Evolutionary conservation across 2,329 filamentous ascomycete species (phyloP).

Genomic region (Plectosphaerella cucumerina): DNA sequence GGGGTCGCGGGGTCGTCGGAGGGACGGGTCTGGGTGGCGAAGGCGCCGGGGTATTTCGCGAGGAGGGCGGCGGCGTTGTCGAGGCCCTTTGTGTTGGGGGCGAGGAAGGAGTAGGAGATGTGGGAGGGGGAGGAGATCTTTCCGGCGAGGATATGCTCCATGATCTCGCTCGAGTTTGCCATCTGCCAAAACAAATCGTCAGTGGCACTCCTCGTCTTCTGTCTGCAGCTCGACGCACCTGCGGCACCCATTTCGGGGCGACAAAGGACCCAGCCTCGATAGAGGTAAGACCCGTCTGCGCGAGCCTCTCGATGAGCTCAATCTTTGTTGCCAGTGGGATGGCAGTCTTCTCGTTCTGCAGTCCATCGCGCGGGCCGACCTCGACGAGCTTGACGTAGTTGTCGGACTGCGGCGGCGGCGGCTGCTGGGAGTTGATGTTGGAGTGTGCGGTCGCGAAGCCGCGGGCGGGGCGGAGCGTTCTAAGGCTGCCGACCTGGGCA

Average conservation of each 20-base stretch:
- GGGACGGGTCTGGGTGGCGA: constrained; percentile 46
- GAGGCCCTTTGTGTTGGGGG: constrained; percentile 72
- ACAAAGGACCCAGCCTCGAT: constrained; percentile 85
- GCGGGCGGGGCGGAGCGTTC: constrained; percentile 22
- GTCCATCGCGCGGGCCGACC: constrained; percentile 79
- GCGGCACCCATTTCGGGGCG: constrained; percentile 79
- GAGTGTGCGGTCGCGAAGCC: constrained; percentile 35
- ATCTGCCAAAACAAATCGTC: constrained; percentile 45
- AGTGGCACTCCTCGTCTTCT: neutral
- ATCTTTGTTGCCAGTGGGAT: constrained; percentile 72
- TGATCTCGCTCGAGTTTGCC: constrained; percentile 72
- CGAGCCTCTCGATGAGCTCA: constrained; percentile 67
- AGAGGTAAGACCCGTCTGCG: constrained; percentile 62
- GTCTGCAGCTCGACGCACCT: constrained; percentile 41
- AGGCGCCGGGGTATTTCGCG: constrained; percentile 42
- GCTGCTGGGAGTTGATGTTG: constrained; percentile 11
- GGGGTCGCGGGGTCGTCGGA: constrained; percentile 37
- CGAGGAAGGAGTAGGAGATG: constrained; percentile 75
- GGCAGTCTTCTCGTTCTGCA: constrained; percentile 76
- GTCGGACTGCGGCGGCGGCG: constrained; percentile 23
- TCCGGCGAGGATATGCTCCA: constrained; percentile 60
- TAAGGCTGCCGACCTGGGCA: constrained; percentile 15
- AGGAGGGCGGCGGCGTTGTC: constrained; percentile 54
- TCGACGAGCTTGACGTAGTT: constrained; percentile 65
- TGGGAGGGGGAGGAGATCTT: constrained; percentile 49